Percentiles rank a stretch among this genome's conserved stretches.
Conservation (phyloP, 306 rosid genomes). For the Ormosia semicastrata region DNA sequence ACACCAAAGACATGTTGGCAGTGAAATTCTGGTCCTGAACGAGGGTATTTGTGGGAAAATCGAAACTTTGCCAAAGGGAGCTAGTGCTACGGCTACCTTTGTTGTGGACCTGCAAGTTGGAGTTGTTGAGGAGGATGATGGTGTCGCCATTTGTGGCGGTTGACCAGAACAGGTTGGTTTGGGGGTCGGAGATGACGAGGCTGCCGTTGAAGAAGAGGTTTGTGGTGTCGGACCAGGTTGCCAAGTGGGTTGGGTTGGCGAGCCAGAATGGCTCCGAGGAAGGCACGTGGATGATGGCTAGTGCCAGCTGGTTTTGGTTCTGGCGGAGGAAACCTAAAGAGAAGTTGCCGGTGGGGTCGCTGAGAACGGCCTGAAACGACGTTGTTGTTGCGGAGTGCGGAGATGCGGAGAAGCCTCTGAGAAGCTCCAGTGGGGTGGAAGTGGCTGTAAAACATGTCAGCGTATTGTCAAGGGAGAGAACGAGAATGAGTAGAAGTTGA, state of each 20-base stretch:
- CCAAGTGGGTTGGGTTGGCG: conserved; percentile 45
- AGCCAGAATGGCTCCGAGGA: conserved; percentile 70
- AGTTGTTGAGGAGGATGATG: conserved; percentile 56
- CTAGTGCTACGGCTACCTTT: not conserved
- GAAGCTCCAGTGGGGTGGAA: conserved; percentile 32
- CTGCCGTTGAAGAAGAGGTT: conserved; percentile 72
- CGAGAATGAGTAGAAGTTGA: not conserved
- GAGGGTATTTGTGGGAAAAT: conserved; percentile 66
- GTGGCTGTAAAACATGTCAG: conserved; percentile 11
- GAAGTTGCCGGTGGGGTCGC: conserved; percentile 57
- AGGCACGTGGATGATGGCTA: conserved; percentile 63
- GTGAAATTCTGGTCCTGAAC: conserved; percentile 75
- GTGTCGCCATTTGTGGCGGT: conserved; percentile 50
- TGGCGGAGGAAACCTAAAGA: conserved; percentile 81
- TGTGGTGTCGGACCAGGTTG: conserved; percentile 59
- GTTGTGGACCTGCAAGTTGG: conserved; percentile 53
- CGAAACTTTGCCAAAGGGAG: conserved; percentile 71
- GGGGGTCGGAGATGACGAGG: conserved; percentile 54
- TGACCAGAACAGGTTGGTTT: conserved; percentile 55
- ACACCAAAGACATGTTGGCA: conserved; percentile 39
- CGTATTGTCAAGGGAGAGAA: conserved; percentile 14
- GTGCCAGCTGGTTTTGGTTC: conserved; percentile 47
- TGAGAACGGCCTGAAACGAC: conserved; percentile 65
- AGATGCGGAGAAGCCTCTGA: conserved; percentile 49
- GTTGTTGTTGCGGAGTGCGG: conserved; percentile 46